phyloP scores from a whole-genome alignment of 2,329 filamentous ascomycete genomes.

The Aspergillus piperis region DNA sequence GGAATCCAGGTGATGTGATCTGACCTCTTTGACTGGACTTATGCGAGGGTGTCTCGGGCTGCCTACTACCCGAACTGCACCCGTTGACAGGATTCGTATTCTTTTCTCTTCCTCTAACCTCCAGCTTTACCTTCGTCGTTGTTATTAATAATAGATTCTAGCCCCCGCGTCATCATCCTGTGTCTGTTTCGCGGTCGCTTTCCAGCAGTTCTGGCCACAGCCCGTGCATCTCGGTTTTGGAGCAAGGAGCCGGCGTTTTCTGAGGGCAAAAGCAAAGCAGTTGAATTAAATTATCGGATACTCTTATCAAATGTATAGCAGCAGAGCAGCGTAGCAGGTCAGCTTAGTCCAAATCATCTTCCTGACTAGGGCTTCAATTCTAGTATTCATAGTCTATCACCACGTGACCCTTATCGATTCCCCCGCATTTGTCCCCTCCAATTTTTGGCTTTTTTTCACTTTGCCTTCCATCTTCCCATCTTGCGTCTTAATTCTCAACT shows the following conservation, averaged over 20 bases:
- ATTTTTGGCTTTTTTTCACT: conserved; percentile 1
- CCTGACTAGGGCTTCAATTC: too few species aligned
- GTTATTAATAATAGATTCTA: conserved; percentile 2
- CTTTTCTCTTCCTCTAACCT: neutral
- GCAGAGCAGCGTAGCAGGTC: too few species aligned
- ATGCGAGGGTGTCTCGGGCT: neutral
- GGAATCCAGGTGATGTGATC: conserved; percentile 38
- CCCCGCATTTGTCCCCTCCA: conserved; percentile 7
- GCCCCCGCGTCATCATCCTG: neutral
- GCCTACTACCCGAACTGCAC: neutral
- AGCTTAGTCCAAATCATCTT: neutral
- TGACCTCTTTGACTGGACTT: conserved; percentile 19
- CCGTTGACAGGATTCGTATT: conserved; percentile 5
- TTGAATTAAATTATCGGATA: neutral
- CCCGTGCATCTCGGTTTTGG: neutral
- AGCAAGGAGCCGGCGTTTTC: neutral
- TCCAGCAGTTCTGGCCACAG: neutral
- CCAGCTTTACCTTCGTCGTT: neutral
- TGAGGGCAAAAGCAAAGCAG: neutral
- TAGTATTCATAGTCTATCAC: neutral
- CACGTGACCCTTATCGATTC: conserved; percentile 7
- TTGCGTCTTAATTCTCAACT: neutral
- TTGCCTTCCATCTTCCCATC: neutral
- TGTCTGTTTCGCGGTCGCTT: neutral
- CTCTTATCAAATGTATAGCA: neutral